phyloP scores from a whole-genome alignment of 805 yeast genomes.

The Helenozyma rhizophorensis region DNA sequence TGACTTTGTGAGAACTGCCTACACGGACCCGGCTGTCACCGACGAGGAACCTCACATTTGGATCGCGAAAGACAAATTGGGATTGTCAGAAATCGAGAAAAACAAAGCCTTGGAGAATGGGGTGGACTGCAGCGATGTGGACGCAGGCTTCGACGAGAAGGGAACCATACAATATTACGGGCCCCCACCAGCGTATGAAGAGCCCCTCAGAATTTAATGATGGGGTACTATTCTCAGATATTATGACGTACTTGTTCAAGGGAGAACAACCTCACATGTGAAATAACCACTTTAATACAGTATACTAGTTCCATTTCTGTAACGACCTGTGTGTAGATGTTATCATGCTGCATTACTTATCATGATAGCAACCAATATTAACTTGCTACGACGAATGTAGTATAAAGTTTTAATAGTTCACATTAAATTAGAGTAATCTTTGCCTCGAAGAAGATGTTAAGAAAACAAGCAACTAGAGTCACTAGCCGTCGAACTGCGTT shows the following conservation, averaged over 20 bases:
- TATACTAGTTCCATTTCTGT: too few species aligned
- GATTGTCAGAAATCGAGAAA: slow-evolving; percentile 59
- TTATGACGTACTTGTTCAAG: too few species aligned
- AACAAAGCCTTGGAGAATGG: slow-evolving; percentile 50
- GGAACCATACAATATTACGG: slow-evolving; percentile 51
- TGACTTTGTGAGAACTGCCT: slow-evolving; percentile 40
- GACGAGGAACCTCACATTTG: slow-evolving; percentile 61
- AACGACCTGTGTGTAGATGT: too few species aligned
- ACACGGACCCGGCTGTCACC: slow-evolving; percentile 54
- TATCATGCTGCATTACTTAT: too few species aligned
- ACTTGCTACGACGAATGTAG: too few species aligned
- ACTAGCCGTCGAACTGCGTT: background rate
- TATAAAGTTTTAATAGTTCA: too few species aligned
- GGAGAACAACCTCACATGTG: too few species aligned
- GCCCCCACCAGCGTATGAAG: slow-evolving; percentile 68
- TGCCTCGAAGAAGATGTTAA: background rate
- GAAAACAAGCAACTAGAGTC: background rate
- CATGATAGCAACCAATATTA: too few species aligned
- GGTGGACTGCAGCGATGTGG: slow-evolving; percentile 52
- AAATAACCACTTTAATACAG: too few species aligned
- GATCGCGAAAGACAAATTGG: slow-evolving; percentile 67
- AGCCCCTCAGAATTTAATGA: slow-evolving; percentile 38
- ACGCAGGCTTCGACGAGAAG: slow-evolving; percentile 57
- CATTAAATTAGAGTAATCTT: too few species aligned
- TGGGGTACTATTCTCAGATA: too few species aligned